Percentiles rank a stretch among this genome's conserved stretches.
Conservation (phyloP, 257 asterid genomes). For the Mitragyna speciosa region DNA sequence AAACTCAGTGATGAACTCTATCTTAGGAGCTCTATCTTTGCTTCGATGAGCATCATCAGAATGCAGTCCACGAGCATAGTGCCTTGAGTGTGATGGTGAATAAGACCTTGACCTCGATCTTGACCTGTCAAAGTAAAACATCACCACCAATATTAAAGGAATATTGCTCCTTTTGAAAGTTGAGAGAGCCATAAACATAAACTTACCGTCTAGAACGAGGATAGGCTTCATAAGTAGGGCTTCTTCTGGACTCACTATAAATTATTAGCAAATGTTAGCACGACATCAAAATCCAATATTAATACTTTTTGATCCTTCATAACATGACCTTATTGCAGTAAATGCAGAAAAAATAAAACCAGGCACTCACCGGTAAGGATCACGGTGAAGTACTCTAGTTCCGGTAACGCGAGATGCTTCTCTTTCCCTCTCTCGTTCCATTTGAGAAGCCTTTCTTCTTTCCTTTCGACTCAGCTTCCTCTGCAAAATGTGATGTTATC, state of each 20-base stretch:
- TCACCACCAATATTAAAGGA: constrained; percentile 14
- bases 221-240: constrained; percentile 98
- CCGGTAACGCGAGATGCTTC: constrained; percentile 80
- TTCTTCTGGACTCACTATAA: constrained; percentile 85
- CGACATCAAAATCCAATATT: neutral
- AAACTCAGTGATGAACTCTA: constrained; percentile 96
- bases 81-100: constrained; percentile 81
- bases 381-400: constrained; percentile 72
- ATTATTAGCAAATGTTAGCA: constrained; percentile 2
- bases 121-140: constrained; percentile 35
- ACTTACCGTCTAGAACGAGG: constrained; percentile 79
- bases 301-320: neutral
- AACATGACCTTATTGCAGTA: neutral
- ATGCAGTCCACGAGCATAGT: constrained; percentile 55
- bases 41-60: constrained; percentile 60
- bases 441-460: constrained; percentile 89
- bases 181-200: neutral
- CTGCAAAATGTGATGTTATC: constrained; percentile 42
- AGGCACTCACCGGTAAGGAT: constrained; percentile 75
- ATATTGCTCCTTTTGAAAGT: neutral
- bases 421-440: constrained; percentile 88
- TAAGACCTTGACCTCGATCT: constrained; percentile 86
- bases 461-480: constrained; percentile 94
- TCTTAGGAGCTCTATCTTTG: constrained; percentile 77
- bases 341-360: constrained; percentile 10